Percentiles rank a stretch among this genome's conserved stretches.
Conservation (phyloP, 2,329 filamentous ascomycete genomes). For the Trichoderma sp. region DNA sequence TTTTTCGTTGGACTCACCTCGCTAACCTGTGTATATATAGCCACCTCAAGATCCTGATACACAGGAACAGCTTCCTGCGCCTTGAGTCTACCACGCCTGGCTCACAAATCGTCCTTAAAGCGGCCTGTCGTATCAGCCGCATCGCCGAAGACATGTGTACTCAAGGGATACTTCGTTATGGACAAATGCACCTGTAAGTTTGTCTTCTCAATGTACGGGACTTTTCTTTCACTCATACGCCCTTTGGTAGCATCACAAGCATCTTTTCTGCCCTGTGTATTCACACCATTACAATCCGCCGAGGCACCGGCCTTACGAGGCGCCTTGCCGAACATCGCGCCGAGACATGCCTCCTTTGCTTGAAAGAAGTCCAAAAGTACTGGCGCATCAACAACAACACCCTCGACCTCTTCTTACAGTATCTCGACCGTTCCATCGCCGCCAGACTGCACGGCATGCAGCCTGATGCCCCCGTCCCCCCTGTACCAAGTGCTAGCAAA, state of each 20-base stretch:
- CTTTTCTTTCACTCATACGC: neutral
- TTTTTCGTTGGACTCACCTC: neutral
- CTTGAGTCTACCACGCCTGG: constrained; percentile 33
- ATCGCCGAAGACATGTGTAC: constrained; percentile 44
- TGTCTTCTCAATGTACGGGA: neutral
- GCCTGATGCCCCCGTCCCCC: neutral
- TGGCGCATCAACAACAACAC: constrained; percentile 45
- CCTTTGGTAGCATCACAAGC: constrained; percentile 37
- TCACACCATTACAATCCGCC: constrained; percentile 41
- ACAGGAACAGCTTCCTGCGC: constrained; percentile 39
- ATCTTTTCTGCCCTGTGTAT: constrained; percentile 44
- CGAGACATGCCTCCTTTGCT: constrained; percentile 41
- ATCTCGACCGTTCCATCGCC: constrained; percentile 42
- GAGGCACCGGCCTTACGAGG: constrained; percentile 37
- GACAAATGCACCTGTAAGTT: constrained; percentile 43
- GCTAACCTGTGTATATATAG: constrained; percentile 26
- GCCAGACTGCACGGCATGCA: constrained; percentile 36
- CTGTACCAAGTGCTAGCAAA: neutral
- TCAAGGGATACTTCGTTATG: constrained; percentile 38
- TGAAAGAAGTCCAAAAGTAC: constrained; percentile 44
- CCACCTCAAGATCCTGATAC: constrained; percentile 41
- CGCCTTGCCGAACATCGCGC: constrained; percentile 42
- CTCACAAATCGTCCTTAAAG: constrained; percentile 36
- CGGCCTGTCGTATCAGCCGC: constrained; percentile 40
- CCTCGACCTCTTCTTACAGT: constrained; percentile 42